These are phyloP conservation scores for Sphaerosporella brunnea DNA, from an alignment of 495 filamentous ascomycete species.

Conservation along the genomic window DNA sequence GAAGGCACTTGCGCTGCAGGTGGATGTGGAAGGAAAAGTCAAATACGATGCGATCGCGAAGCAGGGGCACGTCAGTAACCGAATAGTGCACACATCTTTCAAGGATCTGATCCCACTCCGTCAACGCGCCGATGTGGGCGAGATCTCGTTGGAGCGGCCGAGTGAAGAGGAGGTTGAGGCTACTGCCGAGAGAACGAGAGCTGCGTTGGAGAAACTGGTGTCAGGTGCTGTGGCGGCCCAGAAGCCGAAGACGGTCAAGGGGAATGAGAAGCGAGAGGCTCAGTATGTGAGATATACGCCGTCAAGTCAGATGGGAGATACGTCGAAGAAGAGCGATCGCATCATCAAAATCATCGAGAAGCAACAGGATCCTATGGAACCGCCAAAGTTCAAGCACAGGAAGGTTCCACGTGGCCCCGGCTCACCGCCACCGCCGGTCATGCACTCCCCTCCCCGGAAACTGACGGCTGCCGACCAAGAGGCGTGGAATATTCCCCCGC, in stretches of 20 bases:
- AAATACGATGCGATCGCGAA: constrained; percentile 94
- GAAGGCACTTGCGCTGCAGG: constrained; percentile 80
- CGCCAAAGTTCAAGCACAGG: constrained; percentile 95
- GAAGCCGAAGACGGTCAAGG: constrained; percentile 86
- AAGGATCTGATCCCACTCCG: constrained; percentile 91
- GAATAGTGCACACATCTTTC: constrained; percentile 85
- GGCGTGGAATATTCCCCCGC: constrained; percentile 85
- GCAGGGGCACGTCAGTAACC: constrained; percentile 64
- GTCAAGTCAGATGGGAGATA: constrained; percentile 93
- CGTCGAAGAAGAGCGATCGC: constrained; percentile 67
- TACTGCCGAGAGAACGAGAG: constrained; percentile 73
- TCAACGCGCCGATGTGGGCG: constrained; percentile 83
- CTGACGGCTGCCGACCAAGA: constrained; percentile 95
- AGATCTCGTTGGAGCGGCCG: constrained; percentile 76
- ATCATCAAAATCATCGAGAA: constrained; percentile 97
- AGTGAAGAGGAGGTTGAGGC: constrained; percentile 65
- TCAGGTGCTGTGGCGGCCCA: constrained; percentile 74
- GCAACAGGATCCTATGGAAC: constrained; percentile 93
- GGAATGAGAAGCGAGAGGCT: constrained; percentile 56
- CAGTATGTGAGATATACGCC: constrained; percentile 94
- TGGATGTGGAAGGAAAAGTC: constrained; percentile 77
- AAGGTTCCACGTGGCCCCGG: constrained; percentile 93
- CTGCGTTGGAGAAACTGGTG: constrained; percentile 64
- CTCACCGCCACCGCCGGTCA: constrained; percentile 76
- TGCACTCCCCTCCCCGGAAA: constrained; percentile 90